Percentiles rank a stretch among this genome's conserved stretches.
Evolutionary conservation across 805 yeast species (phyloP).

Genomic region (Debaryomyces prosopidis): DNA sequence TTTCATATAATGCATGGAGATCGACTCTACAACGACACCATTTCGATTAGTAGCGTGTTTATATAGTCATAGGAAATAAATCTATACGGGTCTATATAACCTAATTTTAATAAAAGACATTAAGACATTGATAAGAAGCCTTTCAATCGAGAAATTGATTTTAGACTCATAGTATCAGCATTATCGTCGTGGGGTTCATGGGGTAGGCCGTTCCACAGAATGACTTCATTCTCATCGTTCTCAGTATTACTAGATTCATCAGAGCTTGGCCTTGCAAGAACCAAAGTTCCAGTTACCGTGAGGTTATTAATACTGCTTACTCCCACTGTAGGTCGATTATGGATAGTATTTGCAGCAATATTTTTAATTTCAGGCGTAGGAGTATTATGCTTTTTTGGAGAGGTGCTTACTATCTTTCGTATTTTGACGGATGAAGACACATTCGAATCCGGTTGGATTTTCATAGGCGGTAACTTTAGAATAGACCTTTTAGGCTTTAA

Average conservation of each 20-base stretch:
- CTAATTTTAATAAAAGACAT: not conserved
- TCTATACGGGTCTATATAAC: not conserved
- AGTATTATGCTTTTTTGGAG: too few species aligned
- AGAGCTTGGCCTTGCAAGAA: not conserved
- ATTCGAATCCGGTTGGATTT: not conserved
- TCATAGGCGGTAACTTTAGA: conserved; percentile 10
- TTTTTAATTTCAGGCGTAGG: too few species aligned
- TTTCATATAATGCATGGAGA: not conserved
- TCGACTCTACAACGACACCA: not conserved
- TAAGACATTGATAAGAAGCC: not conserved
- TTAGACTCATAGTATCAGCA: not conserved
- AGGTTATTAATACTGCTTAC: not conserved
- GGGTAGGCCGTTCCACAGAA: not conserved
- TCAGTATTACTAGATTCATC: not conserved
- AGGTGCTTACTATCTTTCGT: too few species aligned
- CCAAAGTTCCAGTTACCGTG: not conserved
- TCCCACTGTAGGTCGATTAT: not conserved
- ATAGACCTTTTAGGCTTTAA: conserved; percentile 44
- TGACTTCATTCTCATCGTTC: not conserved
- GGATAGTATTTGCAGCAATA: too few species aligned
- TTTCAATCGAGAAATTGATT: not conserved
- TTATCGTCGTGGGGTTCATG: not conserved
- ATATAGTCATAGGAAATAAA: not conserved
- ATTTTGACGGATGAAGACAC: too few species aligned
- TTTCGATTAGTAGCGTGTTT: not conserved